Conservation (phyloP, 75 land plant species). For the Sequoia sempervirens region DNA sequence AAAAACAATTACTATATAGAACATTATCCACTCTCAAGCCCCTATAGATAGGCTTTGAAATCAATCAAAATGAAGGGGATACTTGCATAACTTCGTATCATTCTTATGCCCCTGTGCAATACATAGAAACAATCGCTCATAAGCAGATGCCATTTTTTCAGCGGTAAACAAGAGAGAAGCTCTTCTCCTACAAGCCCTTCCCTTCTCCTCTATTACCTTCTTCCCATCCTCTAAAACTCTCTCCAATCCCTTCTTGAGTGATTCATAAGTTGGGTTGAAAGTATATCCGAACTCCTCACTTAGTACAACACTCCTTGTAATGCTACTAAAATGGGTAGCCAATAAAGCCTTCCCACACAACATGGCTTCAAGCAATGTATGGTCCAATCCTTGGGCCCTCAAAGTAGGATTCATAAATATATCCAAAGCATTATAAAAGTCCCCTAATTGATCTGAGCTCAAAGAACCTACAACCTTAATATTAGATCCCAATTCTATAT, state of each 20-base stretch:
- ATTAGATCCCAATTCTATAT: constrained; percentile 33
- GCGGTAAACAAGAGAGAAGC: constrained; percentile 63
- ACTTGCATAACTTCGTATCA: background rate
- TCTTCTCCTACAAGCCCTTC: constrained; percentile 28
- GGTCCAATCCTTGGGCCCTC: constrained; percentile 38
- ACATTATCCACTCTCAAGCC: background rate
- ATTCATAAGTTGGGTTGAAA: constrained; percentile 43
- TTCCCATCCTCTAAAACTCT: constrained; percentile 45
- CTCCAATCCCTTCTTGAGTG: constrained; percentile 42
- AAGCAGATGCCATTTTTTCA: constrained; percentile 74
- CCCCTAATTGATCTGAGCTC: constrained; percentile 16
- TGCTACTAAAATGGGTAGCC: constrained; percentile 33
- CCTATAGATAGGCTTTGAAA: too few relatives aligned
- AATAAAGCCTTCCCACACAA: constrained; percentile 53
- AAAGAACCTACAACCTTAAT: constrained; percentile 26
- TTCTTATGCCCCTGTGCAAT: background rate
- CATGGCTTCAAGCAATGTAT: constrained; percentile 38
- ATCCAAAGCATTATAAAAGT: constrained; percentile 41
- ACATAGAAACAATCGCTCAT: constrained; percentile 27
- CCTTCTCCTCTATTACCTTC: constrained; percentile 39
- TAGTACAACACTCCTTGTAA: background rate
- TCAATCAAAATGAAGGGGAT: background rate
- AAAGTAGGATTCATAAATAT: constrained; percentile 41
- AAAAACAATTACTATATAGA: too few relatives aligned
- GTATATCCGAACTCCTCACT: constrained; percentile 10